Evolutionary conservation across 2,329 filamentous ascomycete species (phyloP), one percentile per base, ranked within the genome.

Genomic region (Exophiala sideris): DNA sequence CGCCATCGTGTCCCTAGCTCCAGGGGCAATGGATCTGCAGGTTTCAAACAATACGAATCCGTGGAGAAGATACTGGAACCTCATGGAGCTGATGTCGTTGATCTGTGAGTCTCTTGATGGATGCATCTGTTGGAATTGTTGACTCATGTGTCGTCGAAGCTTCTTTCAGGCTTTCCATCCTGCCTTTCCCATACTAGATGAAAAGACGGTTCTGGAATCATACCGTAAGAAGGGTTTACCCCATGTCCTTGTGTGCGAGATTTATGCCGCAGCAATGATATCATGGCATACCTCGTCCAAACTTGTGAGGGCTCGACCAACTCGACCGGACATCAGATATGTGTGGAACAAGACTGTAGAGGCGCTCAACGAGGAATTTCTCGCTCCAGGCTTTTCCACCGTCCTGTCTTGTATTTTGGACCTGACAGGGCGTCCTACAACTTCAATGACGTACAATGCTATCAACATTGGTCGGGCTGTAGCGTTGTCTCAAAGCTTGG

Each of bases 281-380:
- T 83, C 79, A 59, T 85, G 82, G 82, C 72, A 73, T 16, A 74
- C 75, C 49, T 76, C 75, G 0, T 70, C 70, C 0, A 66, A 70
- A 3, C 64, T 78, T 1, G 3, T 67, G 69, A 5, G 67, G 68
- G 5, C 74, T 78, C 50, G 74, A 76, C 4, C 48, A 12, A 72
- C 73, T 16, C 73, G 77, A 42, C 82, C 82, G 0, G 82, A 85
- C 61, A 72, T 75, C 34, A 76, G 79, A 39, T 86, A 82, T 63
- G 76, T 82, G 9, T 83, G 83, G 74, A 85, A 85, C 53, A 74
- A 83, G 56, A 80, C 81, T 6, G 80, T 77, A 20, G 80, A 81
- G 50, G 81, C 82, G 1, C 69, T 84, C 3, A 81, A 83, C 58
- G 45, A 42, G 24, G 82, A 85, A 53, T 71, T 86, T 9, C 73